Evolutionary conservation across 331 rosid genomes (phyloP), one percentile per base, ranked within the genome.

Genomic region (Quercus tomentella): DNA sequence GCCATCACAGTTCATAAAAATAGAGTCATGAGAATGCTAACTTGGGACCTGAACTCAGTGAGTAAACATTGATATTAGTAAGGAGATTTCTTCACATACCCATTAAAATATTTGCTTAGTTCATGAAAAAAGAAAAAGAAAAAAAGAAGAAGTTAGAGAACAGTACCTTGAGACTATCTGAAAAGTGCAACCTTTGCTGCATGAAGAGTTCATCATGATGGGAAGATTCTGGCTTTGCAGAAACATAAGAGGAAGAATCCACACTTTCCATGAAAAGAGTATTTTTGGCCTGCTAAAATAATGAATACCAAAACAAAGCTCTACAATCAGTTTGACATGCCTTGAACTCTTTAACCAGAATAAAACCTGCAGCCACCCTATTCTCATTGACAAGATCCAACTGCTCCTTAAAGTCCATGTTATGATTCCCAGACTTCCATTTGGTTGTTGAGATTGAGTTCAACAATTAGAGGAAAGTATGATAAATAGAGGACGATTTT

Each of bases 101-200:
- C 67, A 23, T 60, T 23, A 12, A 65, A 65, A 30, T 17, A 17
- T 30, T 3, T 17, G 45, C 22, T 31, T 7, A 28, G 21, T 31
- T 65, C 70, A 65, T 11, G 17, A 9, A 49, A 12, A 49, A 49
- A 49, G 54, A 49, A 49, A 49, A 52, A 14, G 21, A 16, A 5
- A 61, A 22, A 8, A 26, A 78, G 8, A 10, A 28, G 1, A 3
- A 67, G 51, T 41, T 41, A 67, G 72, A 83, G 65, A 80, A 30
- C 51, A 17, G 72, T 85, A 92, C 99, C 95, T 84, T 91, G 51
- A 96, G 93, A 85, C 99, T 89, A 84, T 96, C 98, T 82, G 97
- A 91, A 86, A 96, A 96, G 58, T 93, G 85, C 89, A 96, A 81
- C 85, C 99, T 90, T 74, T 93, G 98, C 68, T 92, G 91, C 99